Percentiles rank a stretch among this genome's conserved stretches.
Evolutionary conservation across 2,329 filamentous ascomycete species (phyloP).

Genomic region (Pseudogymnoascus sp.): DNA sequence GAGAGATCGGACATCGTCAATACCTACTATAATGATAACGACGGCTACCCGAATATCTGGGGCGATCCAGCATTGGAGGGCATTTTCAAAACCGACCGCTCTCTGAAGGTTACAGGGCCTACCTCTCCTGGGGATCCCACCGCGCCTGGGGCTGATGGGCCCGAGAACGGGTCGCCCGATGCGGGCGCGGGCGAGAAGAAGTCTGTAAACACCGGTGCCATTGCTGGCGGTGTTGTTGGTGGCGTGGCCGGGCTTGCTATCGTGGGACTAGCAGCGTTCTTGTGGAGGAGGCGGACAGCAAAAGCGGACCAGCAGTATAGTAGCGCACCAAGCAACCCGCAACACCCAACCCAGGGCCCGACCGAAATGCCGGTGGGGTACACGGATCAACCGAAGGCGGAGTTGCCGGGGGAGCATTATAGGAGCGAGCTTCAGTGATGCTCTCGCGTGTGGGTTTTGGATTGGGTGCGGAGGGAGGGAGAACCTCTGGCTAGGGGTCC

Average conservation of each 20-base stretch:
- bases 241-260: conserved; percentile 19
- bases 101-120: neutral
- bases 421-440: conserved; percentile 1
- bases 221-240: conserved; percentile 20
- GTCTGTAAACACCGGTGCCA: conserved; percentile 16
- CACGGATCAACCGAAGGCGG: neutral
- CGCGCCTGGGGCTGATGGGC: neutral
- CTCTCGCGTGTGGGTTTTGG: neutral
- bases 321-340: neutral
- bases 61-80: neutral
- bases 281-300: conserved; percentile 4
- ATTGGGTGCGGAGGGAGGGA: neutral
- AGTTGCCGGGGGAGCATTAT: neutral
- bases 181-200: neutral
- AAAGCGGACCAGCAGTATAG: neutral
- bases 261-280: conserved; percentile 17
- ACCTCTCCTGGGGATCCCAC: neutral
- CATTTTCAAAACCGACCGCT: conserved; percentile 8
- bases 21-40: conserved; percentile 13
- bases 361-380: neutral
- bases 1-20: conserved; percentile 16
- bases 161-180: neutral
- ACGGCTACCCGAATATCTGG: neutral
- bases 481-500: neutral
- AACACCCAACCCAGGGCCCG: neutral